phyloP scores from a whole-genome alignment of 345 rosid species.

The Gossypium arboreum region DNA sequence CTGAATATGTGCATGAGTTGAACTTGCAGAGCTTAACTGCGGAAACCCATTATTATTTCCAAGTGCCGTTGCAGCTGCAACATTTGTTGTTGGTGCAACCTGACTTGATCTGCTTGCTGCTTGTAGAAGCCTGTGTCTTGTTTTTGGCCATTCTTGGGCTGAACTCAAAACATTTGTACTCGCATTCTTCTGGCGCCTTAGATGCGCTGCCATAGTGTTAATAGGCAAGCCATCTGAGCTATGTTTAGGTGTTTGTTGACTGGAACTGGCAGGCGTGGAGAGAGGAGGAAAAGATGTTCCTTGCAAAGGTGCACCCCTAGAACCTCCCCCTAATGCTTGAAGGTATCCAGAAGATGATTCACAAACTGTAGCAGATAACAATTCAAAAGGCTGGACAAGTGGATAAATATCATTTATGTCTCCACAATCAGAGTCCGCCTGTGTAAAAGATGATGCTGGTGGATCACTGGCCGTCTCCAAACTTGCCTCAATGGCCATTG shows the following conservation, averaged over 20 bases:
- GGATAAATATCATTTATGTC: conserved; percentile 46
- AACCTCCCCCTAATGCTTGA: conserved; percentile 71
- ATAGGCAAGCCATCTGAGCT: conserved; percentile 1
- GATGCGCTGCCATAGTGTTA: conserved; percentile 67
- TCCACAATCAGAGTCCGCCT: conserved; percentile 35
- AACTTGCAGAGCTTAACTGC: conserved; percentile 38
- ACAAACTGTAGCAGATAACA: conserved; percentile 41
- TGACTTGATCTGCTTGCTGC: conserved; percentile 33
- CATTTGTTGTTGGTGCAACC: conserved; percentile 22
- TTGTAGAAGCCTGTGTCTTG: conserved; percentile 32
- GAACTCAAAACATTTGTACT: conserved; percentile 29
- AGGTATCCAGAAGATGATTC: conserved; percentile 68
- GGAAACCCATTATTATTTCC: conserved; percentile 28
- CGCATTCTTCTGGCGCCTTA: conserved; percentile 46
- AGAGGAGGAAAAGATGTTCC: conserved; percentile 96
- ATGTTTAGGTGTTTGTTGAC: conserved; percentile 44
- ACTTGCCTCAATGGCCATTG: conserved; percentile 60
- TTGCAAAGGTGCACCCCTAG: conserved; percentile 50
- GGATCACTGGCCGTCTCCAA: conserved; percentile 40
- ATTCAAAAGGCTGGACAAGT: conserved; percentile 58
- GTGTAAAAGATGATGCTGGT: conserved; percentile 38
- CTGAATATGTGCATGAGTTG: conserved; percentile 34
- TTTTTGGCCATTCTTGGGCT: conserved; percentile 60
- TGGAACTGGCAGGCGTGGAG: conserved; percentile 29
- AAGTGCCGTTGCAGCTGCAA: conserved; percentile 19